These are phyloP conservation scores for Diutina neorugosa DNA, from an alignment of 1,139 yeast genomes.

Conservation along the genomic window DNA sequence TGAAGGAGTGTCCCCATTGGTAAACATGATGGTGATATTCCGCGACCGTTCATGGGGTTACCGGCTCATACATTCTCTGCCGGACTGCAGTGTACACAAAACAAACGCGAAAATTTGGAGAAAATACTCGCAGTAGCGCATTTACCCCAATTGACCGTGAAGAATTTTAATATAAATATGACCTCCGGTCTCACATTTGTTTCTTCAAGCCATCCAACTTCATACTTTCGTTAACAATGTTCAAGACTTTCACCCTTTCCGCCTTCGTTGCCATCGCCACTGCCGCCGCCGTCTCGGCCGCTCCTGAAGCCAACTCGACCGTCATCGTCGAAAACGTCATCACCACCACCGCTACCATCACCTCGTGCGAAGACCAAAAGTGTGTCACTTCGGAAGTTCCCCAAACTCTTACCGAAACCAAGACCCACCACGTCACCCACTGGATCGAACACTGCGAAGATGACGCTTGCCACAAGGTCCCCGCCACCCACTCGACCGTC, in stretches of 20 bases:
- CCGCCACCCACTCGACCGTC: conserved; percentile 3
- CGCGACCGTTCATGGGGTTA: background rate
- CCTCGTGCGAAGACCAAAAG: conserved; percentile 2
- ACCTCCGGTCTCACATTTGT: background rate
- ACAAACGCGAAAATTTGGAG: background rate
- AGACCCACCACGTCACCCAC: conserved; percentile 1
- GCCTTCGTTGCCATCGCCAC: conserved; percentile 4
- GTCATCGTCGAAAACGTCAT: background rate
- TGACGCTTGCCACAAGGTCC: conserved; percentile 2
- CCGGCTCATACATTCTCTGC: background rate
- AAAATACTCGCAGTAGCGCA: background rate
- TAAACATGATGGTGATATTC: too few species aligned
- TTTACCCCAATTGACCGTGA: background rate
- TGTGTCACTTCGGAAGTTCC: conserved; percentile 4
- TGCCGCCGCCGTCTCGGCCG: conserved; percentile 1
- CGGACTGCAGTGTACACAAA: background rate
- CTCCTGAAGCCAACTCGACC: background rate
- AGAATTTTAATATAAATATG: background rate
- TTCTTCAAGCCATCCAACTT: background rate
- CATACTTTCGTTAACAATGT: conserved; percentile 4
- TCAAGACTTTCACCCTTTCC: conserved; percentile 3
- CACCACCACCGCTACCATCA: conserved; percentile 5
- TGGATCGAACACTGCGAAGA: conserved; percentile 1
- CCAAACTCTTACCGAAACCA: background rate
- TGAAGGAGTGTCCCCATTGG: too few species aligned